Evolutionary conservation across 805 yeast genomes (phyloP).

Genomic region (Candida cerambycidarum): DNA sequence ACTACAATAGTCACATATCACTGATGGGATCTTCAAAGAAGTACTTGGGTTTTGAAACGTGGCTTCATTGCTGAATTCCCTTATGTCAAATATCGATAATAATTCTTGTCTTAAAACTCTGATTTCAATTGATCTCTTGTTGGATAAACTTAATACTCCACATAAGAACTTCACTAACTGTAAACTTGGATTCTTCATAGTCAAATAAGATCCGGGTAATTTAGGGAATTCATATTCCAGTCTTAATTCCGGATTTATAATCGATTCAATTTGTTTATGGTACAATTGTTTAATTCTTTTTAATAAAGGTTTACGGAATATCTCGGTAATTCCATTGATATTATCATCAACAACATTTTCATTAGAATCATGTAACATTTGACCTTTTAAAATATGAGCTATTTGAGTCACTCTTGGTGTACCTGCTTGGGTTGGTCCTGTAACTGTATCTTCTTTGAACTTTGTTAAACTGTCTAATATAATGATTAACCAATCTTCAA

Average conservation of each 20-base stretch:
- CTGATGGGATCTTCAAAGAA: conserved; percentile 61
- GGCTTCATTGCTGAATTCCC: conserved; percentile 80
- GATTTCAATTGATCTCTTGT: conserved; percentile 65
- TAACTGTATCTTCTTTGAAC: conserved; percentile 44
- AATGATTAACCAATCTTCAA: conserved; percentile 81
- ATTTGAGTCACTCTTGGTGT: conserved; percentile 72
- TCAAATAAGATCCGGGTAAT: conserved; percentile 70
- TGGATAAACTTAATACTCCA: conserved; percentile 69
- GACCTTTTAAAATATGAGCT: conserved; percentile 50
- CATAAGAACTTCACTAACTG: conserved; percentile 76
- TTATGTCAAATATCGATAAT: conserved; percentile 69
- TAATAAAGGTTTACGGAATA: conserved; percentile 61
- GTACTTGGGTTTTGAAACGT: conserved; percentile 73
- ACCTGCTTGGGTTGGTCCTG: conserved; percentile 35
- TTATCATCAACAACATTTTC: conserved; percentile 26
- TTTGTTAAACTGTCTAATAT: conserved; percentile 69
- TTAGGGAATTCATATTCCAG: conserved; percentile 71
- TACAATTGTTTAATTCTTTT: conserved; percentile 66
- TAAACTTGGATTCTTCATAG: conserved; percentile 66
- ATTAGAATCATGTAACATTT: conserved; percentile 32
- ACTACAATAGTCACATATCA: conserved; percentile 80
- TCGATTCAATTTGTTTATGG: conserved; percentile 70
- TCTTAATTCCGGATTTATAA: conserved; percentile 61
- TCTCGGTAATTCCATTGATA: conserved; percentile 51
- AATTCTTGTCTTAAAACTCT: conserved; percentile 74